Base-by-base conservation (phyloP, 2,329 filamentous ascomycete genomes). In the Orbilia javanica region DNA sequence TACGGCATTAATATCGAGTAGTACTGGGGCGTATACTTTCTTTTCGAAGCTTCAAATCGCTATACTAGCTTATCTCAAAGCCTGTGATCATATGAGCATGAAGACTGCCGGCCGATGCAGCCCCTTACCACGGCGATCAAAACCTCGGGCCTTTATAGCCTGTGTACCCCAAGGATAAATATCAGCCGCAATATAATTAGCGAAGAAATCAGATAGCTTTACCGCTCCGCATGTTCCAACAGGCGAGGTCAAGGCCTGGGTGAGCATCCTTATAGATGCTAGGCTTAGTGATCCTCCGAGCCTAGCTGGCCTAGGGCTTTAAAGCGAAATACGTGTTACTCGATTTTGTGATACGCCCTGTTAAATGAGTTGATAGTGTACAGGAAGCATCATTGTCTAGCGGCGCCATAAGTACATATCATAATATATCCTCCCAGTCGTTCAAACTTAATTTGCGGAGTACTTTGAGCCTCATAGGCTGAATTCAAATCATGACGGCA, bases 131-230 rank as follows among this genome's bases (percentile, higher is more conserved):
- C 55, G 55, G 55, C 55, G 34, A 60, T 7, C 55, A 60, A 60
- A 31, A 60, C 22, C 55, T 39, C 55, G 20, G 34, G 34, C 11
- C 20, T 5, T 27, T 42, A 18, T 22, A 39, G 31, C 31, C 34
- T 60, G 13, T 13, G 20, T 39, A 27, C 15, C 55, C 22, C 55
- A 42, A 60, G 55, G 55, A 27, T 60, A 42, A n/a, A 60, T 60
- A 60, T 60, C 55, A 60, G 55, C 55, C 55, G 55, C 55, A 60
- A 8, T n/a, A 3, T 60, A 10, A 25, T 60, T 60, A 60, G 55
- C 55, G 55, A 60, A 42, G 18, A 42, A 27, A 27, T 42, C 18
- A 60, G 31, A 39, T 31, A 31, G 55, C 55, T 34, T 60, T 57
- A 42, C 34, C 55, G 34, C 55, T 27, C 34, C 34, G 15, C 31